These are phyloP conservation scores for Tetrapisispora fleetii DNA, from an alignment of 805 yeast species.

Conservation along the genomic window DNA sequence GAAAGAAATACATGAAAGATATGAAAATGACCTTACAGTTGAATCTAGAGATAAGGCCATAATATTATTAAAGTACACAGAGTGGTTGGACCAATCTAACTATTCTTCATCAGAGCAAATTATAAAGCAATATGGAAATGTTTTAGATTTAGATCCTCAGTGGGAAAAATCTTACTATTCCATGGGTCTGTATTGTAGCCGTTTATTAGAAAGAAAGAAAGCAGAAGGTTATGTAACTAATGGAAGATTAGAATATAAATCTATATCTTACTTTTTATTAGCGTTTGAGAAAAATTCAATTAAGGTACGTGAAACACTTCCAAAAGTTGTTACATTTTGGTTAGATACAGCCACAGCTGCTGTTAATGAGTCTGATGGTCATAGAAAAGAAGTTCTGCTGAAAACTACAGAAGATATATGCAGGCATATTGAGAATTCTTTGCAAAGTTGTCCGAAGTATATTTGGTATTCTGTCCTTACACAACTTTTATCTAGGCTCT, in stretches of 20 bases:
- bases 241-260: slow-evolving; percentile 23
- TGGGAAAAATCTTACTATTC: slow-evolving; percentile 79
- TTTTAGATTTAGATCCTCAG: slow-evolving; percentile 41
- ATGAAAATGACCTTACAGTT: slow-evolving; percentile 8
- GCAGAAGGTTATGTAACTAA: slow-evolving; percentile 29
- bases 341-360: slow-evolving; percentile 50
- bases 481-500: slow-evolving; percentile 71
- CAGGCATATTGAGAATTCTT: slow-evolving; percentile 37
- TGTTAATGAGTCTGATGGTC: slow-evolving; percentile 14
- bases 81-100: slow-evolving; percentile 82
- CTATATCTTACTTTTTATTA: slow-evolving; percentile 22
- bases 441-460: slow-evolving; percentile 40
- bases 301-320: slow-evolving; percentile 72
- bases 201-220: slow-evolving; percentile 58
- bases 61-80: slow-evolving; percentile 68
- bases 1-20: slow-evolving; percentile 25
- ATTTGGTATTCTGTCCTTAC: slow-evolving; percentile 80
- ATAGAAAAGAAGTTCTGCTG: slow-evolving; percentile 22
- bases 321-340: slow-evolving; percentile 88
- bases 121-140: slow-evolving; percentile 53
- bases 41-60: slow-evolving; percentile 25
- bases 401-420: slow-evolving; percentile 39
- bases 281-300: slow-evolving; percentile 36
- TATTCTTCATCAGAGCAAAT: slow-evolving; percentile 71
- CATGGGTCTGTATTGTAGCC: slow-evolving; percentile 70